A percentile compares a stretch with the other conserved stretches of the same genome.
These are phyloP conservation scores for Clarireedia hainanense DNA, from an alignment of 2,329 filamentous ascomycete species.

Conservation along the genomic window DNA sequence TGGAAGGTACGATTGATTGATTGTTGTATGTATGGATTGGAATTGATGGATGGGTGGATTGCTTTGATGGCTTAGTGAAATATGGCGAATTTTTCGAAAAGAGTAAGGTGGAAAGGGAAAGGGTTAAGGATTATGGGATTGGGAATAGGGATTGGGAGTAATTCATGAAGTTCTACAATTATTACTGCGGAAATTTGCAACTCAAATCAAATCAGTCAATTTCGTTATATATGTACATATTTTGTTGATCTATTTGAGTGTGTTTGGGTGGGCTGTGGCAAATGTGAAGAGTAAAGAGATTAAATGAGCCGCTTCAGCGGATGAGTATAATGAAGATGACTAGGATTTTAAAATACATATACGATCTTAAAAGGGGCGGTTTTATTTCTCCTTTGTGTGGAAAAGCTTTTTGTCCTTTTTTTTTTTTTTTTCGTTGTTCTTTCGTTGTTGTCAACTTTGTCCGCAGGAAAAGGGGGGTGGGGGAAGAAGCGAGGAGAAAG, in stretches of 20 bases:
- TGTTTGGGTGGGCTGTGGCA: too few species aligned
- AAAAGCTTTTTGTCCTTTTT: background rate
- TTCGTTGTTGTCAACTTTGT: too few species aligned
- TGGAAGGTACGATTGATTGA: background rate
- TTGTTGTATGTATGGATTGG: background rate
- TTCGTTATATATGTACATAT: background rate
- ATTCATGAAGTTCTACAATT: background rate
- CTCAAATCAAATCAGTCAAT: background rate
- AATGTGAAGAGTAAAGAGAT: too few species aligned
- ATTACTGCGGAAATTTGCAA: background rate
- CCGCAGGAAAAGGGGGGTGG: too few species aligned
- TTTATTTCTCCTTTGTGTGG: background rate
- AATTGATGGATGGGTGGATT: too few species aligned
- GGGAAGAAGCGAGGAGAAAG: too few species aligned
- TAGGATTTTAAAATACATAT: background rate
- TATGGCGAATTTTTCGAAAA: too few species aligned
- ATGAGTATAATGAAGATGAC: background rate
- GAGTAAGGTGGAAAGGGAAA: background rate
- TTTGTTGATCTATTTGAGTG: too few species aligned
- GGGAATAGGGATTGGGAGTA: background rate
- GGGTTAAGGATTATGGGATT: background rate
- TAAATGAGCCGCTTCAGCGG: too few species aligned
- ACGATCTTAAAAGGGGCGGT: background rate
- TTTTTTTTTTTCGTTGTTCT: background rate
- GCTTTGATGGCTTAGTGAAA: too few species aligned